These are phyloP conservation scores for Pseudopyricularia javanii DNA, from an alignment of 2,329 filamentous ascomycete genomes.

Conservation along the genomic window DNA sequence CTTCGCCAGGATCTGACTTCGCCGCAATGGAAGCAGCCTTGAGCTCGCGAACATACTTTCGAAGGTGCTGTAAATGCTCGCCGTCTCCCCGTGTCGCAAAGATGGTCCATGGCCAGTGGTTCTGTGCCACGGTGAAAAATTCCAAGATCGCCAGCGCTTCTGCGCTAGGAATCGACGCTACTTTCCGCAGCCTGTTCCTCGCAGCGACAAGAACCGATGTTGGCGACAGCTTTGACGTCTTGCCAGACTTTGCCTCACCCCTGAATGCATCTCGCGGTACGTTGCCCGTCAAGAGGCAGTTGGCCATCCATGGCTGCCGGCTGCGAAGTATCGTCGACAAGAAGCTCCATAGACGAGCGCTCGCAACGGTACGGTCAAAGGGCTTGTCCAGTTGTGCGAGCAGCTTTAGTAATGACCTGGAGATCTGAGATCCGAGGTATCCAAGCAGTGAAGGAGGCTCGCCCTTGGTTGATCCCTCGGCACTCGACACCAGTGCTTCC, in stretches of 20 bases:
- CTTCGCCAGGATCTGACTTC: slow-evolving; percentile 41
- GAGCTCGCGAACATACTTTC: slow-evolving; percentile 53
- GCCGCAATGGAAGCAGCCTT: slow-evolving; percentile 37
- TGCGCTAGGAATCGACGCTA: slow-evolving; percentile 50
- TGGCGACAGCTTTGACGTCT: slow-evolving; percentile 32
- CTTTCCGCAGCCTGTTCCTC: slow-evolving; percentile 53
- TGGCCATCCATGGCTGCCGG: slow-evolving; percentile 91
- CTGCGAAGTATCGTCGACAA: slow-evolving; percentile 78
- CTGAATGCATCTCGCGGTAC: slow-evolving; percentile 63
- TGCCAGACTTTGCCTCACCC: slow-evolving; percentile 36
- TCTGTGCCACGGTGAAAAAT: slow-evolving; percentile 79
- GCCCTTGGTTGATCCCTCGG: slow-evolving; percentile 43
- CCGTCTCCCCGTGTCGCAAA: slow-evolving; percentile 64
- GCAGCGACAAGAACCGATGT: slow-evolving; percentile 65
- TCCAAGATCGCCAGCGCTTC: slow-evolving; percentile 67
- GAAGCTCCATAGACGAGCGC: slow-evolving; percentile 68
- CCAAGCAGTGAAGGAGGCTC: slow-evolving; percentile 92
- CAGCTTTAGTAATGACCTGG: slow-evolving; percentile 72
- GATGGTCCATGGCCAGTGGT: slow-evolving; percentile 93
- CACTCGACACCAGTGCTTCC: slow-evolving; percentile 59
- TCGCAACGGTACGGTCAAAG: slow-evolving; percentile 50
- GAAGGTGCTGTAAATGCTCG: slow-evolving; percentile 59
- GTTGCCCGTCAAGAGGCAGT: slow-evolving; percentile 80
- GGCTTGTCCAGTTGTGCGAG: slow-evolving; percentile 69
- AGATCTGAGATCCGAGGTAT: slow-evolving; percentile 70